These are phyloP conservation scores for Diplodia intermedia DNA, from an alignment of 2,329 filamentous ascomycete species.

Conservation along the genomic window DNA sequence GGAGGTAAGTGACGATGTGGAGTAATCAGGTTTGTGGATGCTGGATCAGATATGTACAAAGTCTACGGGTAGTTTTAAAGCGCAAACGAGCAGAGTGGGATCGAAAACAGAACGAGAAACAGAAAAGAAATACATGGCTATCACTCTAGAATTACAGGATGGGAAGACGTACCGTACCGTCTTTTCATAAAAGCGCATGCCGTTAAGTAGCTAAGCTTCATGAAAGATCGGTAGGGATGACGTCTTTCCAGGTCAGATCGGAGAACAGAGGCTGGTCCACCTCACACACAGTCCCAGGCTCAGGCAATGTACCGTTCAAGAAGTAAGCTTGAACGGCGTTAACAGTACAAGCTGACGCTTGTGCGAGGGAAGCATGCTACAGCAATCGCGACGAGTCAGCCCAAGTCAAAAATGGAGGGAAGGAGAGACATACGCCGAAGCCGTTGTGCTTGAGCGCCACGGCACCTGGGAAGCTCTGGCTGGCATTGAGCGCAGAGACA, in stretches of 20 bases:
- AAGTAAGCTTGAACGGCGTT: slow-evolving; percentile 35
- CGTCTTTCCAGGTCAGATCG: neutral
- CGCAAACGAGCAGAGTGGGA: neutral
- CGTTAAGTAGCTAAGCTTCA: neutral
- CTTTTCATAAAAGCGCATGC: no score
- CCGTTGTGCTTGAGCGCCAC: slow-evolving; percentile 35
- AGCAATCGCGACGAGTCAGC: neutral
- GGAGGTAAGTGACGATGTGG: neutral
- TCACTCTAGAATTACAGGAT: no score
- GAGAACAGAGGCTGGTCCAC: slow-evolving; percentile 15
- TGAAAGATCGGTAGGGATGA: neutral
- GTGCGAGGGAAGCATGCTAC: slow-evolving; percentile 29
- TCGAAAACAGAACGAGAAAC: neutral
- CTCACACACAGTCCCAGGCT: slow-evolving; percentile 35
- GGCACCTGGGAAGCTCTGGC: slow-evolving; percentile 34
- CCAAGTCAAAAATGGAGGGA: neutral
- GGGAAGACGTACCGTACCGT: no score
- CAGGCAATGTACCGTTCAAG: slow-evolving; percentile 35
- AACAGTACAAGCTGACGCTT: slow-evolving; percentile 34
- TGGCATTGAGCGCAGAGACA: slow-evolving; percentile 35
- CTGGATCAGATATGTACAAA: neutral
- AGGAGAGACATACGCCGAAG: slow-evolving; percentile 30
- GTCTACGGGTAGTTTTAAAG: neutral
- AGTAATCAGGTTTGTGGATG: neutral
- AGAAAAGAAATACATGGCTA: neutral